Evolutionary conservation across 2,329 filamentous ascomycete species (phyloP).

Genomic region (Dactylella cylindrospora): DNA sequence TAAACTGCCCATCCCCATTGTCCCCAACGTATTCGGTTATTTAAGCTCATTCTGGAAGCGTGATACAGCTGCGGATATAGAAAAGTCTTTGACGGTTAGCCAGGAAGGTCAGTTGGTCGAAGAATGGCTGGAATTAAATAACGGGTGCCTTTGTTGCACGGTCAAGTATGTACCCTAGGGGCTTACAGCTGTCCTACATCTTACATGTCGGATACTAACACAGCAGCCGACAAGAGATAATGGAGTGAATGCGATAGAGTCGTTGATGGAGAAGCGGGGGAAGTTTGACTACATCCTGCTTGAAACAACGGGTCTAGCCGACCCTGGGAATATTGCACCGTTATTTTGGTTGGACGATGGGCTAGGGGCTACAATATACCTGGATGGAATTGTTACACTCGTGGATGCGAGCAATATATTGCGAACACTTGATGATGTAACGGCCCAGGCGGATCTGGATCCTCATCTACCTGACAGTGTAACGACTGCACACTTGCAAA

Average conservation of each 20-base stretch:
- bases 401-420: slow-evolving; percentile 94
- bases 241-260: slow-evolving; percentile 92
- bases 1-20: slow-evolving; percentile 6
- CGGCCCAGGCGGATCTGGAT: slow-evolving; percentile 53
- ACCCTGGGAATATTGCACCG: slow-evolving; percentile 92
- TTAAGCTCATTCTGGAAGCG: slow-evolving; percentile 24
- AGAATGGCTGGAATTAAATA: slow-evolving; percentile 94
- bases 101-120: slow-evolving; percentile 79
- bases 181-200: slow-evolving; percentile 47
- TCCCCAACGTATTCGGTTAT: slow-evolving; percentile 14
- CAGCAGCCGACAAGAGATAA: slow-evolving; percentile 66
- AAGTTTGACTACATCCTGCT: slow-evolving; percentile 97
- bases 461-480: slow-evolving; percentile 57
- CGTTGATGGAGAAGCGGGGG: slow-evolving; percentile 88
- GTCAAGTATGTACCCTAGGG: slow-evolving; percentile 67
- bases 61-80: slow-evolving; percentile 78
- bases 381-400: slow-evolving; percentile 93
- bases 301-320: slow-evolving; percentile 91
- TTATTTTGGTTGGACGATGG: slow-evolving; percentile 98
- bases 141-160: slow-evolving; percentile 93
- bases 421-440: slow-evolving; percentile 71
- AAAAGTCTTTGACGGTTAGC: slow-evolving; percentile 90
- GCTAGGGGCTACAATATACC: slow-evolving; percentile 88
- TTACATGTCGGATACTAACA: not conserved
- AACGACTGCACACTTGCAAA: slow-evolving; percentile 92